Evolutionary conservation across 805 yeast species (phyloP).

Genomic region (Saccharomycopsis guyanensis): DNA sequence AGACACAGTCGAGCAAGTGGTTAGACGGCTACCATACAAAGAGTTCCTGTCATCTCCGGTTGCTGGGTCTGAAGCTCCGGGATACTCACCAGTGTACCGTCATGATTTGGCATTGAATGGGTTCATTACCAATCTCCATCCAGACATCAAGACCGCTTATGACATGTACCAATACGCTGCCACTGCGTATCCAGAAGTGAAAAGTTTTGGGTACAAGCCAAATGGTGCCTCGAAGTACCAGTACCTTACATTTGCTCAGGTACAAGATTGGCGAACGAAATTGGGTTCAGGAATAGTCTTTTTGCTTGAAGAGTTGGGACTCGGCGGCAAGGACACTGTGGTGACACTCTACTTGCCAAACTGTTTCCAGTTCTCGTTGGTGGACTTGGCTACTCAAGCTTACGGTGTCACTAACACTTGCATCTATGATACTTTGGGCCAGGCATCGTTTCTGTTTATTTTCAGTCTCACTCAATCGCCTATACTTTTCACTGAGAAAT

Average conservation of each 20-base stretch:
- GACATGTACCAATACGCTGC: constrained; percentile 28
- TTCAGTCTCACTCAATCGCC: constrained; percentile 56
- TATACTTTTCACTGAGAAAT: constrained; percentile 36
- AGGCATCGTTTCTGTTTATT: constrained; percentile 55
- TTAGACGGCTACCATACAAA: not conserved
- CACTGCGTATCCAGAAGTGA: constrained; percentile 21
- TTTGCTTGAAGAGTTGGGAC: not conserved
- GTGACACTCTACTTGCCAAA: constrained; percentile 34
- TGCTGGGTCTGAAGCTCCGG: not conserved
- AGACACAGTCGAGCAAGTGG: not conserved
- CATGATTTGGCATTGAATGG: constrained; percentile 31
- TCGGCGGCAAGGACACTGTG: constrained; percentile 32
- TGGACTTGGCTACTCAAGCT: not conserved
- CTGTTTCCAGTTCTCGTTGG: not conserved
- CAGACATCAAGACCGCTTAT: constrained; percentile 31
- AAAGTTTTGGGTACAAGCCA: constrained; percentile 26
- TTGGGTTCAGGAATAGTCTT: not conserved
- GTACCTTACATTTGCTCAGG: not conserved
- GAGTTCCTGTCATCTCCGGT: too few species aligned
- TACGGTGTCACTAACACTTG: constrained; percentile 35
- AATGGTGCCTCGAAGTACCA: not conserved
- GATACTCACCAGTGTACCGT: constrained; percentile 36
- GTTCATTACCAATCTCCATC: constrained; percentile 26
- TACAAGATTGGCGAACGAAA: not conserved
- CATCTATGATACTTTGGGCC: constrained; percentile 48